phyloP scores from a whole-genome alignment of 805 yeast species.

The Kodamaea neixiangensis region DNA sequence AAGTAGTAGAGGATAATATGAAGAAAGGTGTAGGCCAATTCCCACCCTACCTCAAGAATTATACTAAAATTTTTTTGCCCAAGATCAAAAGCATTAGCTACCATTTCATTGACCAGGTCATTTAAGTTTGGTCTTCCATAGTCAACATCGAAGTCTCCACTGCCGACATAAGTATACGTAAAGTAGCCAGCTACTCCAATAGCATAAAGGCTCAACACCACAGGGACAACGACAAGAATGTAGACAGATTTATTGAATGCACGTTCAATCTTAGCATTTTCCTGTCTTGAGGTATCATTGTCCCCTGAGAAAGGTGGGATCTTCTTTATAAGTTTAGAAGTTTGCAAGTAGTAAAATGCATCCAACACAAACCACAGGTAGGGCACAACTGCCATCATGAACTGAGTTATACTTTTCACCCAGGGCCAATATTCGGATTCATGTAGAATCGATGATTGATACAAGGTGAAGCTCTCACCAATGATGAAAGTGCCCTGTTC shows the following conservation, averaged over 20 bases:
- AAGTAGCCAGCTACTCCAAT: no score
- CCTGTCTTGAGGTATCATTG: background rate
- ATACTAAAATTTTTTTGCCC: no score
- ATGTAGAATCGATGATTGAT: background rate
- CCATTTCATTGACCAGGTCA: background rate
- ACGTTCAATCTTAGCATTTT: background rate
- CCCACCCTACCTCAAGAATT: background rate
- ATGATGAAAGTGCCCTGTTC: background rate
- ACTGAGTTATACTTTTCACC: background rate
- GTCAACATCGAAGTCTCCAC: background rate
- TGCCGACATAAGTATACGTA: no score
- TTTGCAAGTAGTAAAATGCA: conserved; percentile 22
- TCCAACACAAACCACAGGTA: conserved; percentile 16
- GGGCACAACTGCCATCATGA: background rate
- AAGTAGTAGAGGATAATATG: conserved; percentile 17
- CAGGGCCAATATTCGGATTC: background rate
- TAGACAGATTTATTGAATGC: background rate
- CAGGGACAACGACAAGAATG: background rate
- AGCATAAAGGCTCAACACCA: background rate
- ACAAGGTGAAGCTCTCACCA: background rate
- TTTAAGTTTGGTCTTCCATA: background rate
- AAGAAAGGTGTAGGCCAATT: conserved; percentile 8
- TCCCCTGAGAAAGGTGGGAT: conserved; percentile 25
- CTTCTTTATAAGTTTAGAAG: conserved; percentile 23
- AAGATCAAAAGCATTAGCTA: background rate